phyloP scores from a whole-genome alignment of 306 rosid genomes.

The Astragalus glycyphyllos region DNA sequence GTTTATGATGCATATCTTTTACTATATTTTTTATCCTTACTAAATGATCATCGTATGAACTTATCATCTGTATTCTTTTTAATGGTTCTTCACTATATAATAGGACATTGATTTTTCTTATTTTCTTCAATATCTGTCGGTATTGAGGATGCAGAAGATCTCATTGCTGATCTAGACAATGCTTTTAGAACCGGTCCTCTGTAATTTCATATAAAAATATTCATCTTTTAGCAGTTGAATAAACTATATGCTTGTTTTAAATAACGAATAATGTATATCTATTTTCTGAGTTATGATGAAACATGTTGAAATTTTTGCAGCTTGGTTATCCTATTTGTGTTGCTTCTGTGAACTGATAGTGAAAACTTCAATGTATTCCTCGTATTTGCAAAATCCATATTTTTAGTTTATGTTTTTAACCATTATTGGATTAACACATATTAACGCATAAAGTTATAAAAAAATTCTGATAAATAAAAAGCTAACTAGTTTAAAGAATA shows the following conservation, averaged over 20 bases:
- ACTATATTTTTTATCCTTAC: conserved; percentile 10
- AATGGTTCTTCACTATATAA: conserved; percentile 24
- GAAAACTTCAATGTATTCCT: conserved; percentile 6
- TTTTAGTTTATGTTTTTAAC: not conserved
- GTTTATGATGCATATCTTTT: not conserved
- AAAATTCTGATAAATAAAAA: no score
- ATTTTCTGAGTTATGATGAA: not conserved
- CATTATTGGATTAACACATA: no score
- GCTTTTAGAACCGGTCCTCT: no score
- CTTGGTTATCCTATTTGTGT: not conserved
- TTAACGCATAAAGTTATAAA: no score
- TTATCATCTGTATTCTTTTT: conserved; percentile 20
- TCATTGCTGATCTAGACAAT: no score
- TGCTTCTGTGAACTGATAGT: not conserved
- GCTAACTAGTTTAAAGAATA: no score
- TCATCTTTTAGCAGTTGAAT: no score
- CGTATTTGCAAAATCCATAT: not conserved
- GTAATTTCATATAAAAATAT: no score
- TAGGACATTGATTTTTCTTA: not conserved
- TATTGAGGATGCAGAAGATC: no score
- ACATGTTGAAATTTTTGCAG: conserved; percentile 12
- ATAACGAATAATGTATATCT: no score
- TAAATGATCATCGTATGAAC: conserved; percentile 1
- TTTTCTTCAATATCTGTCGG: no score
- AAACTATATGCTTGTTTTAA: not conserved